Conservation (phyloP, 2,329 filamentous ascomycete species). For the Aspergillus proliferans region DNA sequence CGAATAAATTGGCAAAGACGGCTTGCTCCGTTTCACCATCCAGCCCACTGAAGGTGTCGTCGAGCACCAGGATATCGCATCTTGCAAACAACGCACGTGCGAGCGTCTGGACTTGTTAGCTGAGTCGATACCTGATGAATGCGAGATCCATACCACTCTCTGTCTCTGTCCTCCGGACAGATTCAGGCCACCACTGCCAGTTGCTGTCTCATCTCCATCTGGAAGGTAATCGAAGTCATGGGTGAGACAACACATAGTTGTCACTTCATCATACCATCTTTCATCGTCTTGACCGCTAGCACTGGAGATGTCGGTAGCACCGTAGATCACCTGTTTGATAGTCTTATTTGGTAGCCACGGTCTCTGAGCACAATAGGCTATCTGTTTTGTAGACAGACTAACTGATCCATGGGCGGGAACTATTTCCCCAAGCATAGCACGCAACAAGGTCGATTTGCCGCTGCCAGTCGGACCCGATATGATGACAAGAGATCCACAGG, state of each 20-base stretch:
- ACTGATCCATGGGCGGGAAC: background rate
- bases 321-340: constrained; percentile 1
- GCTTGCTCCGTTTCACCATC: too few species aligned
- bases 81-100: too few species aligned
- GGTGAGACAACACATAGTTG: constrained; percentile 15
- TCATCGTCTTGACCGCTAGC: background rate
- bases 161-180: constrained; percentile 42
- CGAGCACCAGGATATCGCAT: too few species aligned
- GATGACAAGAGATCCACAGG: background rate
- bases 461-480: constrained; percentile 4
- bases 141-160: constrained; percentile 9
- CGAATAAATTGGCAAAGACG: too few species aligned
- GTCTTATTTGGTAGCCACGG: constrained; percentile 1
- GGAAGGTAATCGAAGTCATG: constrained; percentile 19
- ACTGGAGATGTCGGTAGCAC: background rate
- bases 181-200: constrained; percentile 36
- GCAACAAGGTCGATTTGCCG: constrained; percentile 4
- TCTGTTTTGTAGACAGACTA: background rate
- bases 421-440: constrained; percentile 4
- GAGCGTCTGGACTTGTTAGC: too few species aligned
- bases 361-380: constrained; percentile 1
- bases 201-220: constrained; percentile 26
- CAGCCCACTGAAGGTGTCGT: too few species aligned
- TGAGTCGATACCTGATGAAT: too few species aligned
- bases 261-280: constrained; percentile 11